Conservation (phyloP, 345 rosid species). For the Leavenworthia alabamica region DNA sequence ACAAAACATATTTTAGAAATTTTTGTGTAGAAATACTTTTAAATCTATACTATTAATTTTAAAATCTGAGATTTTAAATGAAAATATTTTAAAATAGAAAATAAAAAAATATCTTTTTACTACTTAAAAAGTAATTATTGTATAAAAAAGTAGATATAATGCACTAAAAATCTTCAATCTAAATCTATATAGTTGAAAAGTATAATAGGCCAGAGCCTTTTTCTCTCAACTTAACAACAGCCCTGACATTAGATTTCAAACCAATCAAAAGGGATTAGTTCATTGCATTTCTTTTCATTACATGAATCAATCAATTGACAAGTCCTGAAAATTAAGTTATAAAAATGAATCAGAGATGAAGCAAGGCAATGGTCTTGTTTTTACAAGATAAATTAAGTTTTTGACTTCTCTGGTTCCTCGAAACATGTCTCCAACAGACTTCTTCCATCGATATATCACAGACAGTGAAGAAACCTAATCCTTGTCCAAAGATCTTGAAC, state of each 20-base stretch:
- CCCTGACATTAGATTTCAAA: background rate
- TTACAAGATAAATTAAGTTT: slow-evolving; percentile 75
- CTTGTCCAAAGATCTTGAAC: slow-evolving; percentile 97
- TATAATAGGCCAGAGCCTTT: too few species aligned
- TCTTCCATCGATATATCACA: slow-evolving; percentile 43
- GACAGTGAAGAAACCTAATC: slow-evolving; percentile 69
- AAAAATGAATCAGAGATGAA: slow-evolving; percentile 40
- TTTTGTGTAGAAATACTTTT: too few species aligned
- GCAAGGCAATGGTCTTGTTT: slow-evolving; percentile 70
- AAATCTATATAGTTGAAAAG: too few species aligned
- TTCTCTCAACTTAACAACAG: background rate
- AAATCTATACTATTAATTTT: too few species aligned
- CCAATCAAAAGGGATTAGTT: background rate
- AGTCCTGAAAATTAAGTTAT: background rate
- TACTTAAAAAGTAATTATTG: too few species aligned
- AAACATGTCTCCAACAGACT: slow-evolving; percentile 67
- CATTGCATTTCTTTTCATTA: background rate
- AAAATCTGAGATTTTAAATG: too few species aligned
- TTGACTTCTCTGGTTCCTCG: slow-evolving; percentile 67
- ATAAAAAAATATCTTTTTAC: too few species aligned
- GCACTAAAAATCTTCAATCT: too few species aligned
- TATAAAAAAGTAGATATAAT: too few species aligned
- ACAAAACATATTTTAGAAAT: too few species aligned
- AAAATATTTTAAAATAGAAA: too few species aligned
- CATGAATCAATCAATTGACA: background rate